These are phyloP conservation scores for Bothriochloa decipiens DNA, from an alignment of 176 grass and related monocot species.

Conservation along the genomic window DNA sequence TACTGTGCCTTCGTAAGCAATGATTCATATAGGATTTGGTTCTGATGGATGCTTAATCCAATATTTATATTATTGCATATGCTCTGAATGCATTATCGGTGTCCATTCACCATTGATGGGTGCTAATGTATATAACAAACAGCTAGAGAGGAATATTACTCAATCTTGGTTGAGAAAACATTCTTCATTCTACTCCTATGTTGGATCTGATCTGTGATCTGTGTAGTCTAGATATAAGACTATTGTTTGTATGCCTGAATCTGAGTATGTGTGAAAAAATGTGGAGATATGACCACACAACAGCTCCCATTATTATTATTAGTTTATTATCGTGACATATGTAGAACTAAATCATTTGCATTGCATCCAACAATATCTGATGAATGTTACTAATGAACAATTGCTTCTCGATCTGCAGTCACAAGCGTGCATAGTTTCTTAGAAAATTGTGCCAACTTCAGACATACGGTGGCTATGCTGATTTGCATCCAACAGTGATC, in stretches of 20 bases:
- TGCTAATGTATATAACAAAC: neutral
- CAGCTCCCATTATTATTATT: neutral
- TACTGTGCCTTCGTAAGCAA: neutral
- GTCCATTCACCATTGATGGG: neutral
- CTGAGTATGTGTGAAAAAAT: neutral
- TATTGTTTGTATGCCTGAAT: neutral
- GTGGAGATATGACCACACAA: constrained; percentile 16
- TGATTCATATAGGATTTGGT: constrained; percentile 30
- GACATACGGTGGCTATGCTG: neutral
- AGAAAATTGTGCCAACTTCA: neutral
- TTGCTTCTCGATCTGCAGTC: neutral
- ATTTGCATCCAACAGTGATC: neutral
- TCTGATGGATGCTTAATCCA: constrained; percentile 20
- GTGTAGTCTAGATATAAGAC: neutral
- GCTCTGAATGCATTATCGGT: neutral
- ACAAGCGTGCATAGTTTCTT: neutral
- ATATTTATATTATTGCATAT: neutral
- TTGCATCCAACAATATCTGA: neutral
- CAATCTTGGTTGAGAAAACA: neutral
- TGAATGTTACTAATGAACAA: neutral
- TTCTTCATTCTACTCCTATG: neutral
- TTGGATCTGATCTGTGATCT: neutral
- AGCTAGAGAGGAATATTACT: neutral
- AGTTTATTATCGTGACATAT: constrained; percentile 5
- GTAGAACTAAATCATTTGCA: neutral